Evolutionary conservation across 2,329 filamentous ascomycete species (phyloP).

Genomic region (Alternaria gansuensis): DNA sequence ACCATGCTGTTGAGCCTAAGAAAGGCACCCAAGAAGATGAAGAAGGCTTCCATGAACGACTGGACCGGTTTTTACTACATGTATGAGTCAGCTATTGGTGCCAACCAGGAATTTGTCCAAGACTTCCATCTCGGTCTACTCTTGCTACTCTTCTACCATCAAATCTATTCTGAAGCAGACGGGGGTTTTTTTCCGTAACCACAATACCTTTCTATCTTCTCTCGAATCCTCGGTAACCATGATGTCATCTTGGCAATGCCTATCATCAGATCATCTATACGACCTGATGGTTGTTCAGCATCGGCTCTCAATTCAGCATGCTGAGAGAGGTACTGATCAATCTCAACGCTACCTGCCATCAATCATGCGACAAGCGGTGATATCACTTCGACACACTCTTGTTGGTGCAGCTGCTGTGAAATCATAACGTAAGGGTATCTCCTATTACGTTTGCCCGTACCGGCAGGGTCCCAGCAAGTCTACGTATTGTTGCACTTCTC

Average conservation of each 20-base stretch:
- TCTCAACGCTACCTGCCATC: background rate
- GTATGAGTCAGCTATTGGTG: background rate
- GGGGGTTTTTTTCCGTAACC: constrained; percentile 9
- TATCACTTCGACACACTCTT: background rate
- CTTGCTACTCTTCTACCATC: constrained; percentile 8
- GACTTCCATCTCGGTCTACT: background rate
- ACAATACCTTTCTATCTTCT: constrained; percentile 16
- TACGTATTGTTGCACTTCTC: no score
- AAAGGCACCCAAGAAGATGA: no score
- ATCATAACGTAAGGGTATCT: background rate
- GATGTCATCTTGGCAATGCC: background rate
- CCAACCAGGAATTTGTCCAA: background rate
- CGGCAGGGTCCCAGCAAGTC: no score
- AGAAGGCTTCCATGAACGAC: no score
- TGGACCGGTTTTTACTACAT: no score
- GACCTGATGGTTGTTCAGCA: background rate
- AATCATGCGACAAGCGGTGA: background rate
- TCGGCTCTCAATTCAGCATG: background rate
- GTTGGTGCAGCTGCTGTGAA: background rate
- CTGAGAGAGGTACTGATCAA: background rate
- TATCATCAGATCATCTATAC: background rate
- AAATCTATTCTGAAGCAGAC: constrained; percentile 16
- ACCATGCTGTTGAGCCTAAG: background rate
- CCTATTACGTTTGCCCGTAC: background rate
- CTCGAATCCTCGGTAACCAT: background rate